Percentiles rank a stretch among this genome's conserved stretches.
Conservation (phyloP, 1,139 yeast species). For the Suhomyces taliae region DNA sequence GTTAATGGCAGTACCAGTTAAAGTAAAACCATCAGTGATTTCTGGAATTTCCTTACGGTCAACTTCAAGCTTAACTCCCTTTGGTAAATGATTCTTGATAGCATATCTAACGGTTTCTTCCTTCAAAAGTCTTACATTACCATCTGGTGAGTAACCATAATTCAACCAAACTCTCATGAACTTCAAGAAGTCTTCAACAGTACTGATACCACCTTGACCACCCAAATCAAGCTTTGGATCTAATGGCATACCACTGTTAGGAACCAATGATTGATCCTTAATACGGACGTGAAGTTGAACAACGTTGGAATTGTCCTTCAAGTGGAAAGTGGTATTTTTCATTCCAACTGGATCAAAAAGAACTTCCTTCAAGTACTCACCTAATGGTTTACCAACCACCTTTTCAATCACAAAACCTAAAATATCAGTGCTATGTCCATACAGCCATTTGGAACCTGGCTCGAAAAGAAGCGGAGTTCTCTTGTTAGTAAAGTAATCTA, state of each 20-base stretch:
- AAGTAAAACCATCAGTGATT: slow-evolving; percentile 14
- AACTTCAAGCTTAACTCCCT: slow-evolving; percentile 17
- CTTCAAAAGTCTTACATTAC: slow-evolving; percentile 33
- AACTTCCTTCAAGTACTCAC: slow-evolving; percentile 38
- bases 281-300: slow-evolving; percentile 28
- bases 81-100: slow-evolving; percentile 35
- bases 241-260: slow-evolving; percentile 3
- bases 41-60: slow-evolving; percentile 10
- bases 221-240: slow-evolving; percentile 45
- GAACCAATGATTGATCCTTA: not conserved
- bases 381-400: slow-evolving; percentile 43
- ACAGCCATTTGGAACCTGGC: slow-evolving; percentile 54
- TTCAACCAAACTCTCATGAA: slow-evolving; percentile 49
- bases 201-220: slow-evolving; percentile 51
- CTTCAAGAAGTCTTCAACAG: slow-evolving; percentile 43
- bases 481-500: slow-evolving; percentile 27
- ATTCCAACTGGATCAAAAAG: slow-evolving; percentile 49
- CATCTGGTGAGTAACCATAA: slow-evolving; percentile 42
- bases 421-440: slow-evolving; percentile 57
- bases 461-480: slow-evolving; percentile 48
- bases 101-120: slow-evolving; percentile 34
- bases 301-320: slow-evolving; percentile 25
- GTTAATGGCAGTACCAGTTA: slow-evolving; percentile 17
- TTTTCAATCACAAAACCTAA: slow-evolving; percentile 48
- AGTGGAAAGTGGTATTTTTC: slow-evolving; percentile 38